phyloP scores from a whole-genome alignment of 345 rosid species.

The Bruguiera gymnorhiza region DNA sequence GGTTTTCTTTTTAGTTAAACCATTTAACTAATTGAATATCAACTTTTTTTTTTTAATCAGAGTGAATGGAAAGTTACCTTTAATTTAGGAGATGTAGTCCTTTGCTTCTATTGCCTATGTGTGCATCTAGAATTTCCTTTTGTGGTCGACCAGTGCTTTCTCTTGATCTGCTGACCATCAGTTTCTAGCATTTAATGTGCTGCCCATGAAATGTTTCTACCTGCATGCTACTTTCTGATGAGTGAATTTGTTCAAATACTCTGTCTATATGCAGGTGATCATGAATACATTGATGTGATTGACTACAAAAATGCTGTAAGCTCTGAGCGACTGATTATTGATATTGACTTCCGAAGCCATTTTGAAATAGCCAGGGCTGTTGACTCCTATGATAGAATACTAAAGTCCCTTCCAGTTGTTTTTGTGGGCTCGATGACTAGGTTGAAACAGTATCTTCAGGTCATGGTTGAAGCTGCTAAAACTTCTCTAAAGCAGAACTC shows the following conservation, averaged over 20 bases:
- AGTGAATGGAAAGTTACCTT: too few relatives aligned
- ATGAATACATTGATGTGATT: conserved; percentile 78
- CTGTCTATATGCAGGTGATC: conserved; percentile 56
- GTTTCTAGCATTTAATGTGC: too few relatives aligned
- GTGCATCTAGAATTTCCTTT: too few relatives aligned
- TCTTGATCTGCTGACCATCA: too few relatives aligned
- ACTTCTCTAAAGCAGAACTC: conserved; percentile 84
- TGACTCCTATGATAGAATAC: conserved; percentile 66
- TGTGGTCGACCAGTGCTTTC: too few relatives aligned
- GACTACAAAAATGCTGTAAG: conserved; percentile 38
- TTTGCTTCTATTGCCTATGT: too few relatives aligned
- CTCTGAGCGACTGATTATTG: conserved; percentile 73
- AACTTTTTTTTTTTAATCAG: conserved; percentile 37
- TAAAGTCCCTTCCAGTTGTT: conserved; percentile 71
- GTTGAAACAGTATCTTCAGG: conserved; percentile 71
- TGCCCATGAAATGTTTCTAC: background rate
- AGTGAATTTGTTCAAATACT: background rate
- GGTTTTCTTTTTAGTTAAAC: conserved; percentile 31
- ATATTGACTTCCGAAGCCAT: conserved; percentile 84
- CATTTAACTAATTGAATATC: conserved; percentile 31
- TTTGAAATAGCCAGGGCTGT: conserved; percentile 95
- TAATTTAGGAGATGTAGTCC: too few relatives aligned
- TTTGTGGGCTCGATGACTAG: conserved; percentile 63
- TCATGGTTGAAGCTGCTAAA: conserved; percentile 83
- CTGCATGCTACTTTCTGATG: background rate